These are phyloP conservation scores for Salix exigua DNA, from an alignment of 345 rosid species.

Conservation along the genomic window DNA sequence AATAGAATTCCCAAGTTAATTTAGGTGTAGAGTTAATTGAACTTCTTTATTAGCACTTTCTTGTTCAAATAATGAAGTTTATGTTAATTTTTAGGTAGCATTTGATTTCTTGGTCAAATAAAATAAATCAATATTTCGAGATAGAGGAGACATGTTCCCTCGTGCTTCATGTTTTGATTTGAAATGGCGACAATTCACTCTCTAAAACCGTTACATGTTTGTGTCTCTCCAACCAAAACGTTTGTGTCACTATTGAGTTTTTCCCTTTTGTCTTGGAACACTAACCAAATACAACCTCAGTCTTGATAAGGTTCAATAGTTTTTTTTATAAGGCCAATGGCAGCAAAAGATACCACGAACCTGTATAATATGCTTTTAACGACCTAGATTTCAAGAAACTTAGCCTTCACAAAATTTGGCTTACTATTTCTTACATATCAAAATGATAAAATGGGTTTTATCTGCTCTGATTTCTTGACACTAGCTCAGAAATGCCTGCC, in stretches of 20 bases:
- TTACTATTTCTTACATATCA: neutral
- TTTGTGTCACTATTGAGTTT: too few species aligned
- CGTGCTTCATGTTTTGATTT: too few species aligned
- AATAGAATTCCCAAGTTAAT: neutral
- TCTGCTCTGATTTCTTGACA: neutral
- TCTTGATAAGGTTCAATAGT: neutral
- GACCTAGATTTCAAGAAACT: neutral
- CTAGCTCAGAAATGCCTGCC: neutral
- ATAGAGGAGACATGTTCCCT: too few species aligned
- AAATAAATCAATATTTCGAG: too few species aligned
- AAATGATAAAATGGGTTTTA: neutral
- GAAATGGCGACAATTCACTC: too few species aligned
- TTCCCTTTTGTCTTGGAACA: too few species aligned
- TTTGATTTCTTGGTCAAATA: too few species aligned
- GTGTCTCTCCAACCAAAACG: too few species aligned
- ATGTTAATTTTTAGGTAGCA: neutral
- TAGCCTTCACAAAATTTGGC: neutral
- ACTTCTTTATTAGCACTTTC: neutral
- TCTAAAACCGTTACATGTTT: too few species aligned
- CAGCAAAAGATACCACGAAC: neutral
- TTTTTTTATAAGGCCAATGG: neutral
- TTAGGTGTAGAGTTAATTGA: neutral
- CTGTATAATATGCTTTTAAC: neutral
- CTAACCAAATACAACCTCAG: neutral
- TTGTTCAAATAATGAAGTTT: neutral